Conservation (phyloP, 2,329 filamentous ascomycete species). For the Aspergillus carbonarius region DNA sequence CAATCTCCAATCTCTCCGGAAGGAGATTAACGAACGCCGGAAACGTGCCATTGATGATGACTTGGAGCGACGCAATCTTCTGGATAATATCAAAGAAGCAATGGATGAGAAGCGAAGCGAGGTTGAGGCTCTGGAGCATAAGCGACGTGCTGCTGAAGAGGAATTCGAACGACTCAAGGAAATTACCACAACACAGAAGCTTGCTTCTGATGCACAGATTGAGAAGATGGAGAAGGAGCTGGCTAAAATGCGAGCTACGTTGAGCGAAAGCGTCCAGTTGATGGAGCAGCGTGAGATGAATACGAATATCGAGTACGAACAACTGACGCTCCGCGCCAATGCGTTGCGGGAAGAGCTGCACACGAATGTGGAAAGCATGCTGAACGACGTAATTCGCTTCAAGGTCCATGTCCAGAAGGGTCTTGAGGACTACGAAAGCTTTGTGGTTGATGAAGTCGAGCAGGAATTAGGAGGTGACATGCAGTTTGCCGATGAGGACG, state of each 20-base stretch:
- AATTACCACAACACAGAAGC: constrained; percentile 79
- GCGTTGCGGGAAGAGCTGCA: constrained; percentile 94
- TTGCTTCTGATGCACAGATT: constrained; percentile 87
- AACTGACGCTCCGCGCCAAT: constrained; percentile 80
- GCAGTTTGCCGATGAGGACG: constrained; percentile 30
- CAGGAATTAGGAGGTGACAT: constrained; percentile 71
- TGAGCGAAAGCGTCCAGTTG: constrained; percentile 83
- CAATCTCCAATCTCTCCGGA: constrained; percentile 73
- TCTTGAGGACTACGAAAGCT: constrained; percentile 89
- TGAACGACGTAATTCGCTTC: constrained; percentile 97
- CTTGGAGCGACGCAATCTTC: constrained; percentile 89
- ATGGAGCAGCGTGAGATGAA: constrained; percentile 97
- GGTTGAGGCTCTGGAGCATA: constrained; percentile 86
- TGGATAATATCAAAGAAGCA: constrained; percentile 93
- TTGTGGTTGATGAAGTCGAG: constrained; percentile 91
- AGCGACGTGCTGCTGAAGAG: constrained; percentile 82
- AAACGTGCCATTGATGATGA: constrained; percentile 81
- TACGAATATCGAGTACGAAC: constrained; percentile 93
- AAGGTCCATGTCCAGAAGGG: constrained; percentile 95
- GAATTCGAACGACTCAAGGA: constrained; percentile 95
- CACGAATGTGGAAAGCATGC: constrained; percentile 90
- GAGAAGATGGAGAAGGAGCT: constrained; percentile 99
- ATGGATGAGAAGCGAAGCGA: constrained; percentile 94
- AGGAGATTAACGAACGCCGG: constrained; percentile 88
- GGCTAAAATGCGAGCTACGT: constrained; percentile 81